phyloP scores from a whole-genome alignment of 139 green algal genomes.

The Cymbomonas tetramitiformis region DNA sequence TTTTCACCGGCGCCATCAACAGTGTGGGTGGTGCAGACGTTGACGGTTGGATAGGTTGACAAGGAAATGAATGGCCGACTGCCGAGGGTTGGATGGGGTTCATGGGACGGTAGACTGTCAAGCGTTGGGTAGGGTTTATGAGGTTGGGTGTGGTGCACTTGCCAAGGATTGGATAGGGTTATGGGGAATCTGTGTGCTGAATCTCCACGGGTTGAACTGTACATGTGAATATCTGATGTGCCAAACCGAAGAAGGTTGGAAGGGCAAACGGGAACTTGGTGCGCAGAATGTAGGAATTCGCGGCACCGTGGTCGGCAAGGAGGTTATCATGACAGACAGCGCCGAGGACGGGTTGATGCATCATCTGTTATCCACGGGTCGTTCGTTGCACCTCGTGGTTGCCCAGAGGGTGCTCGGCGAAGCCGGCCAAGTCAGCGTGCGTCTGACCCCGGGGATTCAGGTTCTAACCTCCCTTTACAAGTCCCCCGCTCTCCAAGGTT shows the following conservation, averaged over 20 bases:
- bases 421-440: background rate
- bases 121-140: too few relatives aligned
- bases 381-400: background rate
- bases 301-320: background rate
- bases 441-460: background rate
- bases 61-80: too few relatives aligned
- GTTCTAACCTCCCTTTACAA: background rate
- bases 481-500: background rate
- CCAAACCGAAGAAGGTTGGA: background rate
- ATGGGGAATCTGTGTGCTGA: too few relatives aligned
- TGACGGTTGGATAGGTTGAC: too few relatives aligned
- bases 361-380: background rate
- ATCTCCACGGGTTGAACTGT: too few relatives aligned
- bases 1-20: too few relatives aligned
- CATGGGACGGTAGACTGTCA: too few relatives aligned
- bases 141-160: too few relatives aligned
- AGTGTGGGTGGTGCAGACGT: too few relatives aligned
- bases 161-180: too few relatives aligned
- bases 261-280: background rate
- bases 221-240: too few relatives aligned
- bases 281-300: background rate
- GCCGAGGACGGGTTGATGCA: background rate
- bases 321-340: background rate
- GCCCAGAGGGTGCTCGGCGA: background rate
- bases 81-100: too few relatives aligned